Conservation (phyloP, 2,329 filamentous ascomycete genomes). For the Trichoderma sp. region DNA sequence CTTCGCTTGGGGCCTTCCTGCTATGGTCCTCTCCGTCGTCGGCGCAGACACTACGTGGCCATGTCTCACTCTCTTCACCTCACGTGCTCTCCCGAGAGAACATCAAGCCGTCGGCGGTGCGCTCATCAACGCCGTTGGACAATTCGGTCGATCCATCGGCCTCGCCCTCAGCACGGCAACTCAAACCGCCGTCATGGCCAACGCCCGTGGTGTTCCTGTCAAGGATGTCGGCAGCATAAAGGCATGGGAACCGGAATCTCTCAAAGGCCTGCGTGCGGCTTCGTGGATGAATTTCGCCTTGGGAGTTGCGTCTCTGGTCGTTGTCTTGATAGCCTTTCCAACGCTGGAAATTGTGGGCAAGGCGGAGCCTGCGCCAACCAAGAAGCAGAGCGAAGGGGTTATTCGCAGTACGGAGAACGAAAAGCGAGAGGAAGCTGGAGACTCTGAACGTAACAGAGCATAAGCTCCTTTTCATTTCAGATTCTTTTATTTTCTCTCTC, state of each 20-base stretch:
- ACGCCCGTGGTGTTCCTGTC: conserved; percentile 45
- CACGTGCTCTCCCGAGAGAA: conserved; percentile 59
- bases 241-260: conserved; percentile 48
- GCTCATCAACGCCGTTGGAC: conserved; percentile 66
- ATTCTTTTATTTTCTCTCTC: neutral
- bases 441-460: neutral
- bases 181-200: conserved; percentile 62
- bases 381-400: neutral
- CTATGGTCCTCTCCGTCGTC: conserved; percentile 65
- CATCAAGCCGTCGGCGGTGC: conserved; percentile 70
- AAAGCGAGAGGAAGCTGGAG: neutral
- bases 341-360: conserved; percentile 56
- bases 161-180: conserved; percentile 66
- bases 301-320: conserved; percentile 43
- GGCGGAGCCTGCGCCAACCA: conserved; percentile 25
- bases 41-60: conserved; percentile 70
- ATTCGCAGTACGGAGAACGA: neutral
- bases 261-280: conserved; percentile 51
- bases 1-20: conserved; percentile 66
- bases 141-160: conserved; percentile 66
- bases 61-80: conserved; percentile 65
- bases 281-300: conserved; percentile 56
- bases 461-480: neutral
- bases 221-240: conserved; percentile 45
- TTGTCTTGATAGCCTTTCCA: conserved; percentile 52